Base-by-base conservation (phyloP, 2,329 filamentous ascomycete species). In the Fusarium zealandicum region DNA sequence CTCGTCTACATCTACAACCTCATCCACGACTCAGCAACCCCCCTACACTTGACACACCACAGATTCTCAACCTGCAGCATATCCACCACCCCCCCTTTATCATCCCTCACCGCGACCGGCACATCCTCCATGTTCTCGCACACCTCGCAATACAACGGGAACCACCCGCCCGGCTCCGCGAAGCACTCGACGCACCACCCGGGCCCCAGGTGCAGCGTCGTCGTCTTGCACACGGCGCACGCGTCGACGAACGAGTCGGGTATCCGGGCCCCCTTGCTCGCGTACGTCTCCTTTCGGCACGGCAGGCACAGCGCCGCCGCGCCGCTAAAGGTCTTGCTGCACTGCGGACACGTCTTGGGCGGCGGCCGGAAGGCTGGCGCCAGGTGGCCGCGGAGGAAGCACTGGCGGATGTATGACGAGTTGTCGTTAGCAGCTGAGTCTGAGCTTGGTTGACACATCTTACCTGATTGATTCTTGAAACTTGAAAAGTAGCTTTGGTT, bases 21-120 rank as follows among this genome's bases (percentile, higher is more conserved):
- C 2, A 31, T n/a, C 49, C 59, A 61, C 0, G 52, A 64, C 0
- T 61, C 63, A 1, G 55, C 65, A 2, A 20, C 9, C 0, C 56
- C 59, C 0, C 8, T 30, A 16, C 65, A 67, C 3, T 14, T 25
- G 9, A 46, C 32, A n/a, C 65, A 67, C 65, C 65, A 67, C 8
- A 67, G 14, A 3, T 13, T 57, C n/a, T 28, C 38, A 8, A 64
- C 51, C 17, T 51, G 36, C 0, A 61, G 32, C 58, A 67, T 49
- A 8, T 65, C 54, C 4, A 67, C 53, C 5, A 25, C 9, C 0
- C 49, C 58, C 0, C 58, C 65, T n/a, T 14, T 36, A 2, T 55
- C 55, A 37, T 63, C 41, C 3, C 8, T 51, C 0, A 66, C 61
- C 3, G 2, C 4, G 4, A 38, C 3, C 0, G 65, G 65, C 5